Evolutionary conservation across 257 asterid genomes (phyloP).

Genomic region (Osmanthus fragrans): DNA sequence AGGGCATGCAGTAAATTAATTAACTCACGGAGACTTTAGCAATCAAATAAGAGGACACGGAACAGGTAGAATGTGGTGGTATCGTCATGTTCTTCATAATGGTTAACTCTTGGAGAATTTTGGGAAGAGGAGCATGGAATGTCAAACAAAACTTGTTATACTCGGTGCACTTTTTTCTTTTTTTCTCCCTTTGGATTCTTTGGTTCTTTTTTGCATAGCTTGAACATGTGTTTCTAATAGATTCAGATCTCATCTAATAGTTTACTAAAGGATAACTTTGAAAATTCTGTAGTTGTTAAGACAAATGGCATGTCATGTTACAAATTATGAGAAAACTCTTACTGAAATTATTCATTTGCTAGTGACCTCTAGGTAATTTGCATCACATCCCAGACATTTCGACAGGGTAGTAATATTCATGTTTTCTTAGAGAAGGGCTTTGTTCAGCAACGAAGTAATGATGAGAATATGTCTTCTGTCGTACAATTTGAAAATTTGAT

Average conservation of each 20-base stretch:
- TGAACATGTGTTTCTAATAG: not conserved
- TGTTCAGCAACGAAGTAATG: constrained; percentile 1
- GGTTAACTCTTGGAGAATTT: constrained; percentile 14
- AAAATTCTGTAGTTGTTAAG: not conserved
- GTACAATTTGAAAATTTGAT: not conserved
- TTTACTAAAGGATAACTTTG: constrained; percentile 6
- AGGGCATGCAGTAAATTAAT: not conserved
- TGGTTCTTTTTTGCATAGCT: constrained; percentile 9
- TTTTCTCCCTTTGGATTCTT: constrained; percentile 1
- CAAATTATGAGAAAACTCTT: not conserved
- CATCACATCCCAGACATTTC: not conserved
- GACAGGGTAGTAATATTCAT: not conserved
- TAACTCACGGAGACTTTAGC: not conserved
- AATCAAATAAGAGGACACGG: not conserved
- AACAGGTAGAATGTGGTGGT: not conserved
- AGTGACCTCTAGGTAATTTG: not conserved
- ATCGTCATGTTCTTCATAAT: constrained; percentile 1
- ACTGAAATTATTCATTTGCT: not conserved
- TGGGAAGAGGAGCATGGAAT: constrained; percentile 7
- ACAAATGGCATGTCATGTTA: not conserved
- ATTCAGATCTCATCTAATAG: not conserved
- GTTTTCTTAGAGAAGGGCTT: not conserved
- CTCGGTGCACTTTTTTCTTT: constrained; percentile 13
- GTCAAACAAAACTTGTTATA: not conserved
- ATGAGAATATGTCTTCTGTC: constrained; percentile 12